Evolutionary conservation across 331 rosid genomes (phyloP).

Genomic region (Cydonia oblonga): DNA sequence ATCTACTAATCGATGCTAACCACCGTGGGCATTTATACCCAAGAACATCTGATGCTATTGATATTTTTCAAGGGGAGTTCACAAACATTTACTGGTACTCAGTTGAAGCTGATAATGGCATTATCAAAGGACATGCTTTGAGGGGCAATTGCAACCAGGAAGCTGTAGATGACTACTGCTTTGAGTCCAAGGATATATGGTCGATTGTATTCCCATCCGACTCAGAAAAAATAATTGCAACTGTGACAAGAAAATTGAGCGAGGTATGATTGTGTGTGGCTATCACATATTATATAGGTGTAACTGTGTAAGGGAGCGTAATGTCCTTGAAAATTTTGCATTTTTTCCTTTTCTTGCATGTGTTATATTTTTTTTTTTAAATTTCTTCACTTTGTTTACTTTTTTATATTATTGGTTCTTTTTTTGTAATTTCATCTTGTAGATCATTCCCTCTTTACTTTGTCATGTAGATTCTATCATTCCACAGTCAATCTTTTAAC

Average conservation of each 20-base stretch:
- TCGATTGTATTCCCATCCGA: constrained; percentile 80
- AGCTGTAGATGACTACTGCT: constrained; percentile 59
- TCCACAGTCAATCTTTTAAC: background rate
- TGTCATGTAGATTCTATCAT: background rate
- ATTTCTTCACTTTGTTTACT: background rate
- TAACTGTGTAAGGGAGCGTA: background rate
- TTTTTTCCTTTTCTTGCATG: background rate
- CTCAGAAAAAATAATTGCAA: constrained; percentile 76
- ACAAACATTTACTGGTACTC: constrained; percentile 91
- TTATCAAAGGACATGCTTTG: constrained; percentile 76
- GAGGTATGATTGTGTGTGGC: constrained; percentile 46
- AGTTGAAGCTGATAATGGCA: constrained; percentile 60
- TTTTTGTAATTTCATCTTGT: background rate
- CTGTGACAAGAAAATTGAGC: constrained; percentile 55
- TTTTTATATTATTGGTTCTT: background rate
- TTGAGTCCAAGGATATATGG: constrained; percentile 73
- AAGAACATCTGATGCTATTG: constrained; percentile 67
- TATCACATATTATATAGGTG: background rate
- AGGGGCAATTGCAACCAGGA: constrained; percentile 47
- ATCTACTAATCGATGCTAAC: constrained; percentile 58
- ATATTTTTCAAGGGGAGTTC: constrained; percentile 56
- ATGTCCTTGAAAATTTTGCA: background rate
- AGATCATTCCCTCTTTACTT: background rate
- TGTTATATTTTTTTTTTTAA: background rate
- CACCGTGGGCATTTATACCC: constrained; percentile 70